phyloP scores from a whole-genome alignment of 495 filamentous ascomycete species.

The Chaetomidium leptoderma region DNA sequence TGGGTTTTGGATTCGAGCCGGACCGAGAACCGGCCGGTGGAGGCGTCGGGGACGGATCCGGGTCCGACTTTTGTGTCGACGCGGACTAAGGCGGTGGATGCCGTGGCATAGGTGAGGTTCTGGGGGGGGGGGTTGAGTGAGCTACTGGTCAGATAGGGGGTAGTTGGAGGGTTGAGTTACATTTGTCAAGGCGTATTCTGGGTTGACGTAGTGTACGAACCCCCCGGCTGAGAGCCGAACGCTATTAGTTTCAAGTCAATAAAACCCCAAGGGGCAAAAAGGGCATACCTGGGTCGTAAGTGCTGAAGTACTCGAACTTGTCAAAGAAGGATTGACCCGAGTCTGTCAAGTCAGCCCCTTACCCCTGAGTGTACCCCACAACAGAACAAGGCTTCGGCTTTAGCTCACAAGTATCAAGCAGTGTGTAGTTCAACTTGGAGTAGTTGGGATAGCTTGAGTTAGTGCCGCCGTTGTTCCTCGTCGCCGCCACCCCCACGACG shows the following conservation, averaged over 20 bases:
- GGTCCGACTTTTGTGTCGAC: conserved; percentile 45
- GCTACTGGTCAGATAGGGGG: background rate
- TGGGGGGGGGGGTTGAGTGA: conserved; percentile 44
- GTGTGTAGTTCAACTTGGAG: conserved; percentile 33
- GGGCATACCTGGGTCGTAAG: conserved; percentile 28
- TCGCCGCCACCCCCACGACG: conserved; percentile 51
- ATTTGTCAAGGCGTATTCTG: conserved; percentile 22
- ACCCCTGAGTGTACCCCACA: background rate
- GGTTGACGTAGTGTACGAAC: conserved; percentile 43
- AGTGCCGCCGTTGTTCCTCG: conserved; percentile 35
- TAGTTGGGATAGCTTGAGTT: conserved; percentile 37
- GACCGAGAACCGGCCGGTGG: conserved; percentile 52
- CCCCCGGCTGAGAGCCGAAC: conserved; percentile 25
- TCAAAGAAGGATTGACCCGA: conserved; percentile 50
- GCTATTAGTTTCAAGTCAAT: background rate
- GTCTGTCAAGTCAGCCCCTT: conserved; percentile 28
- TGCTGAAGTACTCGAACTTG: conserved; percentile 46
- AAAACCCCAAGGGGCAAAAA: background rate
- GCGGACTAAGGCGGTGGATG: conserved; percentile 38
- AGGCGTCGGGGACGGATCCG: conserved; percentile 27
- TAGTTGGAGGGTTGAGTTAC: conserved; percentile 16
- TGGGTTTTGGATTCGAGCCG: conserved; percentile 51
- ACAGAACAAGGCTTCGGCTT: background rate
- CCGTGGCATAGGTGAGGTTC: conserved; percentile 53
- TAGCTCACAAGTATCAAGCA: conserved; percentile 37